phyloP scores from a whole-genome alignment of 2,329 filamentous ascomycete genomes.

The Pseudocercospora pini-densiflorae region DNA sequence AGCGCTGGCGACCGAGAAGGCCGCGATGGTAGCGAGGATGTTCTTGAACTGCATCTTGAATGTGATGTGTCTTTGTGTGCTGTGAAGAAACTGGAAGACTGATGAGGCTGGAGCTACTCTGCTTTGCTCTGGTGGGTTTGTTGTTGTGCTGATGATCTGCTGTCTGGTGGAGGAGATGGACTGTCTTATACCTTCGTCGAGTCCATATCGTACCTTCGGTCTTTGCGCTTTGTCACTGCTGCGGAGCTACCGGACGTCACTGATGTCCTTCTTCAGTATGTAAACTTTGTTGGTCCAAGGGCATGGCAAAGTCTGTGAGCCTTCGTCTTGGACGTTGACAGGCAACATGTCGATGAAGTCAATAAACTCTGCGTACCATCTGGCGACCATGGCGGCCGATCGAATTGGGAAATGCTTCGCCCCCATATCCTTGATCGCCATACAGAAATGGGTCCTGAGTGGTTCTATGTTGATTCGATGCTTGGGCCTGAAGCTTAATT shows the following conservation, averaged over 20 bases:
- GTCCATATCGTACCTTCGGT: not conserved
- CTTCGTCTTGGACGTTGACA: not conserved
- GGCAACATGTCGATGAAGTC: not conserved
- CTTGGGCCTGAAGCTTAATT: slow-evolving; percentile 2
- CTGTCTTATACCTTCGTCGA: slow-evolving; percentile 13
- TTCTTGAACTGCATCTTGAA: slow-evolving; percentile 11
- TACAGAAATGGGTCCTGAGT: not conserved
- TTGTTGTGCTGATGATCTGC: slow-evolving; percentile 12
- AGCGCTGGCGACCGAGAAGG: slow-evolving; percentile 1
- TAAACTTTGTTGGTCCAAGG: not conserved
- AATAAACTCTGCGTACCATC: not conserved
- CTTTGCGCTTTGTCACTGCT: not conserved
- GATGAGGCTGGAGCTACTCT: not conserved
- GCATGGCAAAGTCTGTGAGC: not conserved
- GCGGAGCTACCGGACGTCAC: not conserved
- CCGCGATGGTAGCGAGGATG: not conserved
- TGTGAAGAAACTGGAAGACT: not conserved
- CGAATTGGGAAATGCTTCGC: not conserved
- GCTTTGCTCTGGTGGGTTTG: slow-evolving; percentile 1
- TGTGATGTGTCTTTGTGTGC: not conserved
- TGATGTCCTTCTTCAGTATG: not conserved
- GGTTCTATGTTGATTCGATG: not conserved
- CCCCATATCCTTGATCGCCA: not conserved
- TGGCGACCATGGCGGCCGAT: not conserved
- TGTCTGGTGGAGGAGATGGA: slow-evolving; percentile 7